Evolutionary conservation across 2,329 filamentous ascomycete genomes (phyloP).

Genomic region (Emmonsia crescens): DNA sequence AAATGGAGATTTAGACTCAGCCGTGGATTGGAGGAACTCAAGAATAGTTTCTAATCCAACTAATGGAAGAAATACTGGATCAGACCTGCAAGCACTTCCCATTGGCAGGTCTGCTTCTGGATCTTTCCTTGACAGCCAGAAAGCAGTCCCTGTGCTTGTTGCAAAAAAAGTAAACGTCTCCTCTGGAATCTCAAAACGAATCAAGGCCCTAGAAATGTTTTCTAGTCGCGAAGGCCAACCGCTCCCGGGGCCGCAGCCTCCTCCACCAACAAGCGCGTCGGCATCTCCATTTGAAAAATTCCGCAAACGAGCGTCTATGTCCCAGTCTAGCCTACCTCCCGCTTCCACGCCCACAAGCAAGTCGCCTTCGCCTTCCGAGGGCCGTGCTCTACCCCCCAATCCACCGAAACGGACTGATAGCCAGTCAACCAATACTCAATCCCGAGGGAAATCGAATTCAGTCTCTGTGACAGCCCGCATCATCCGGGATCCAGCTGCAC

Average conservation of each 20-base stretch:
- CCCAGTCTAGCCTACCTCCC: constrained; percentile 18
- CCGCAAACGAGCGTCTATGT: constrained; percentile 33
- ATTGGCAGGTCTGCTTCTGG: constrained; percentile 31
- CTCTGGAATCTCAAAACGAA: constrained; percentile 84
- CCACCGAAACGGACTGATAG: constrained; percentile 22
- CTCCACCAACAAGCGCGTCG: constrained; percentile 35
- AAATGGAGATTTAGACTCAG: constrained; percentile 20
- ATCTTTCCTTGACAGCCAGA: constrained; percentile 22
- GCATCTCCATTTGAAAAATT: constrained; percentile 48
- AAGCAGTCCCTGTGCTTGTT: constrained; percentile 38
- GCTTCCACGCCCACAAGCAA: constrained; percentile 18
- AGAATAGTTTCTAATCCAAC: constrained; percentile 33
- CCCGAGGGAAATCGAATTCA: constrained; percentile 45
- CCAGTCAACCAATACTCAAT: constrained; percentile 16
- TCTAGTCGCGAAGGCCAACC: constrained; percentile 38
- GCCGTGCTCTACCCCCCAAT: constrained; percentile 17
- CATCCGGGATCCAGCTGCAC: constrained; percentile 50
- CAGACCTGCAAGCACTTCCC: constrained; percentile 23
- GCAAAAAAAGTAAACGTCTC: constrained; percentile 73
- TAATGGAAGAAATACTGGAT: constrained; percentile 17
- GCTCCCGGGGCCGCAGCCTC: constrained; percentile 21
- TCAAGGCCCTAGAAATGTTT: constrained; percentile 82
- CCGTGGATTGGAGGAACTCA: constrained; percentile 26
- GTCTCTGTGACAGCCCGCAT: constrained; percentile 85
- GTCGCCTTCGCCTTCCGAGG: constrained; percentile 20